Conservation (phyloP, 2,329 filamentous ascomycete species). For the Plectosphaerella plurivora region DNA sequence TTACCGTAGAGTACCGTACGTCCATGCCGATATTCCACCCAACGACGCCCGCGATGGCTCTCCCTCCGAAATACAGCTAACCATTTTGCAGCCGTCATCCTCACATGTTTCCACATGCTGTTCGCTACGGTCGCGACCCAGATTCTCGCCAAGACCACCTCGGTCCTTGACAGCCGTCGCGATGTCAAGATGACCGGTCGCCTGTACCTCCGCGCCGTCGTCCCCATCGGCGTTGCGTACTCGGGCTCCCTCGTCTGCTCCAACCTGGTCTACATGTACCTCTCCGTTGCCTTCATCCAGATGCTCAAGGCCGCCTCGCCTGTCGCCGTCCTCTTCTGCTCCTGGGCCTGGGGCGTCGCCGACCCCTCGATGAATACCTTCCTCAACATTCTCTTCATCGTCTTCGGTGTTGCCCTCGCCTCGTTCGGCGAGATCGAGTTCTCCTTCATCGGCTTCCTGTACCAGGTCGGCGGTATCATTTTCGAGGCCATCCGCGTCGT, state of each 20-base stretch:
- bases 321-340: slow-evolving; percentile 60
- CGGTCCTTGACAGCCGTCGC: slow-evolving; percentile 58
- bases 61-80: slow-evolving; percentile 1
- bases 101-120: slow-evolving; percentile 64
- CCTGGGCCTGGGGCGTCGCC: slow-evolving; percentile 55
- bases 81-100: slow-evolving; percentile 40
- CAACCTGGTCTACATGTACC: slow-evolving; percentile 64
- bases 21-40: background rate
- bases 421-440: slow-evolving; percentile 65
- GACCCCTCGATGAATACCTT: slow-evolving; percentile 39
- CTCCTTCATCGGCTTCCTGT: slow-evolving; percentile 60
- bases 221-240: slow-evolving; percentile 64
- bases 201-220: slow-evolving; percentile 58
- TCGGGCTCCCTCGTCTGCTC: slow-evolving; percentile 62
- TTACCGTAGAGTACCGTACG: slow-evolving; percentile 38
- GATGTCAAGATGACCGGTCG: slow-evolving; percentile 56
- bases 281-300: slow-evolving; percentile 65
- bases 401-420: slow-evolving; percentile 46
- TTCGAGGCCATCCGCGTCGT: slow-evolving; percentile 80
- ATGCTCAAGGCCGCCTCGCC: slow-evolving; percentile 68
- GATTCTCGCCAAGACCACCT: slow-evolving; percentile 59
- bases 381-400: slow-evolving; percentile 46
- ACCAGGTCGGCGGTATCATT: slow-evolving; percentile 69
- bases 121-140: slow-evolving; percentile 65
- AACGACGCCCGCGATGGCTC: background rate